A percentile compares a stretch with the other conserved stretches of the same genome.
Conservation (phyloP, 2,329 filamentous ascomycete species). For the Cladophialophora chaetospira region DNA sequence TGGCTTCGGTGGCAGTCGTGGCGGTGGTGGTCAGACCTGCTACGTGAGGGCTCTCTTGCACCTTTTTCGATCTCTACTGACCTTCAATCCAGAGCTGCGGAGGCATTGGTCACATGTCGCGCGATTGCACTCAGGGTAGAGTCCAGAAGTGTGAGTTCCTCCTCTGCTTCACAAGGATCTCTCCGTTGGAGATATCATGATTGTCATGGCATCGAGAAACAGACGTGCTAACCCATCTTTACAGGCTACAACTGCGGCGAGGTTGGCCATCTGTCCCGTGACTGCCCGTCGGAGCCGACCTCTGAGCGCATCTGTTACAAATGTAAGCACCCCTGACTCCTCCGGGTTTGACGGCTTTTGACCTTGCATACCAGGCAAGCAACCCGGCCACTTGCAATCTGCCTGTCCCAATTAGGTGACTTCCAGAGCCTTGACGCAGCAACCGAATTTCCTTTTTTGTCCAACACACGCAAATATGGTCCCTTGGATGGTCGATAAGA, state of each 20-base stretch:
- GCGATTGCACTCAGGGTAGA: conserved; percentile 86
- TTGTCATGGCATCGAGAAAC: no score
- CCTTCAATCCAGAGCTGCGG: conserved; percentile 64
- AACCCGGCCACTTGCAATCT: conserved; percentile 87
- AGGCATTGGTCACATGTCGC: conserved; percentile 84
- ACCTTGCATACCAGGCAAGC: conserved; percentile 38
- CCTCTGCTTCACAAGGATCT: no score
- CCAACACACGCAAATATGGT: conserved; percentile 18
- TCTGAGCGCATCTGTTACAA: conserved; percentile 98
- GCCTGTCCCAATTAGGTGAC: conserved; percentile 72
- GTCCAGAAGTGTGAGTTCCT: conserved; percentile 97
- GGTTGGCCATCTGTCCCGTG: conserved; percentile 90
- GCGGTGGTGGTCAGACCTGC: conserved; percentile 74
- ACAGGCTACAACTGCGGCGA: conserved; percentile 69
- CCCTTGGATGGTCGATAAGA: conserved; percentile 10
- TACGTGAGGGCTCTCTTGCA: conserved; percentile 58
- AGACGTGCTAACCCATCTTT: no score
- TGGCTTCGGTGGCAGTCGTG: conserved; percentile 46
- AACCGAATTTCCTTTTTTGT: conserved; percentile 17
- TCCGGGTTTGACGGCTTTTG: neutral
- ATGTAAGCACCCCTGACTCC: conserved; percentile 54
- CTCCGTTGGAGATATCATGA: no score
- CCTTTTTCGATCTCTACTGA: neutral
- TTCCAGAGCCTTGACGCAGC: conserved; percentile 4
- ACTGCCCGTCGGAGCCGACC: conserved; percentile 90